These are phyloP conservation scores for Leccinum ochraceum DNA, from an alignment of 768 basidiomycete genomes.

Conservation along the genomic window DNA sequence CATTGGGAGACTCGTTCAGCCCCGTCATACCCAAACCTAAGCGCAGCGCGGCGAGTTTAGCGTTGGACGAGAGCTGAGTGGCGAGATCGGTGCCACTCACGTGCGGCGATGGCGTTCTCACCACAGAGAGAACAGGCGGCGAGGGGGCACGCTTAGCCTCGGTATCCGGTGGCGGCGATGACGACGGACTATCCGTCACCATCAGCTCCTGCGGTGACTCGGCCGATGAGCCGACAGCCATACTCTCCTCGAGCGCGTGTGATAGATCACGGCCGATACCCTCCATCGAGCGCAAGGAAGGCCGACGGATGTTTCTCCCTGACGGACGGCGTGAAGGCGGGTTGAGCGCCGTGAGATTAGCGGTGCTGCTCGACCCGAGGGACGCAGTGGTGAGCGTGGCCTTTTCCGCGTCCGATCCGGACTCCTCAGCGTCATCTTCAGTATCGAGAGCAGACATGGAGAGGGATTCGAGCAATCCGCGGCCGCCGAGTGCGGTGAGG, in stretches of 20 bases:
- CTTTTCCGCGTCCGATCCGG: conserved; percentile 21
- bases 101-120: conserved; percentile 1
- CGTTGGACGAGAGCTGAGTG: conserved; percentile 45
- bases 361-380: neutral
- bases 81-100: conserved; percentile 39
- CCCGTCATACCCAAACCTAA: conserved; percentile 31
- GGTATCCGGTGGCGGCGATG: conserved; percentile 1
- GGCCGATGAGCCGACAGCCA: neutral
- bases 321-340: conserved; percentile 13
- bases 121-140: neutral
- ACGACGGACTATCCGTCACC: neutral
- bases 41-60: conserved; percentile 52
- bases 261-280: conserved; percentile 34
- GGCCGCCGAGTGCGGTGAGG: conserved; percentile 29
- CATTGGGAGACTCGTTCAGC: conserved; percentile 16
- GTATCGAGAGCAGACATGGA: conserved; percentile 57
- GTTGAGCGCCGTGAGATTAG: neutral
- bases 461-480: conserved; percentile 39
- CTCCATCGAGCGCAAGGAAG: conserved; percentile 32
- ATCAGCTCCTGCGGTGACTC: neutral
- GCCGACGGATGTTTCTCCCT: conserved; percentile 13
- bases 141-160: conserved; percentile 10
- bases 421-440: conserved; percentile 40
- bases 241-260: conserved; percentile 30
- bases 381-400: neutral